Evolutionary conservation across 2,329 filamentous ascomycete species (phyloP).

Genomic region (Raffaelea deltoideospora): DNA sequence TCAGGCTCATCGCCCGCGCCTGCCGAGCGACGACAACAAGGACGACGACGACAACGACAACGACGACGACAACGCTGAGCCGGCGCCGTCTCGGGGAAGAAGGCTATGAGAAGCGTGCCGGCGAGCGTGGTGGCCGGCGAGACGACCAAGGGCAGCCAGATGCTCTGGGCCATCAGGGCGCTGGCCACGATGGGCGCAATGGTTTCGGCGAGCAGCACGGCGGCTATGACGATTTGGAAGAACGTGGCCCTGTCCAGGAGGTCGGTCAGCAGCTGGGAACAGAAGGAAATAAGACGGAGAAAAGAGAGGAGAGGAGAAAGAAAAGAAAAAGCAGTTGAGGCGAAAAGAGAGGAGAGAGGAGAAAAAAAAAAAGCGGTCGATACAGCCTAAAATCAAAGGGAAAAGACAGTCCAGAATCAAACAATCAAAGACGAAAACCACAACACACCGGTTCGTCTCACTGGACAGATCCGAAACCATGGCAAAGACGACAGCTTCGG

Average conservation of each 20-base stretch:
- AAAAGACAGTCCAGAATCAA: no score
- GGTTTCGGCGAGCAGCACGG: neutral
- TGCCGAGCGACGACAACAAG: no score
- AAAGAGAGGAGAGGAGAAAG: neutral
- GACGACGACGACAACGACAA: no score
- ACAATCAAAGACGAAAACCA: no score
- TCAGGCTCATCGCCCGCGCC: no score
- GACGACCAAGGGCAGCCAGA: slow-evolving; percentile 5
- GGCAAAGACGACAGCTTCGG: slow-evolving; percentile 1
- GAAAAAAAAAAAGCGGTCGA: neutral
- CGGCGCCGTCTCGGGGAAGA: slow-evolving; percentile 5
- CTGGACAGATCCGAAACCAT: slow-evolving; percentile 1
- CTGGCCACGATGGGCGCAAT: slow-evolving; percentile 4
- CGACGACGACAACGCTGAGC: no score
- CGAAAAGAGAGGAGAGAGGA: slow-evolving; percentile 6
- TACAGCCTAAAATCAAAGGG: slow-evolving; percentile 13
- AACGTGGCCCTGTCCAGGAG: no score
- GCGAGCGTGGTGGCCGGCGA: slow-evolving; percentile 2
- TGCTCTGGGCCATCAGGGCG: slow-evolving; percentile 3
- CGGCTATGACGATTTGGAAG: neutral
- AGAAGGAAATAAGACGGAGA: neutral
- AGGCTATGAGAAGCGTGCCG: neutral
- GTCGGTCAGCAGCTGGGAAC: neutral
- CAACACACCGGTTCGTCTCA: neutral
- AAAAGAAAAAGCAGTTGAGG: slow-evolving; percentile 1